phyloP scores from a whole-genome alignment of 106 monocot genomes.

The Platanthera guangdongensis region DNA sequence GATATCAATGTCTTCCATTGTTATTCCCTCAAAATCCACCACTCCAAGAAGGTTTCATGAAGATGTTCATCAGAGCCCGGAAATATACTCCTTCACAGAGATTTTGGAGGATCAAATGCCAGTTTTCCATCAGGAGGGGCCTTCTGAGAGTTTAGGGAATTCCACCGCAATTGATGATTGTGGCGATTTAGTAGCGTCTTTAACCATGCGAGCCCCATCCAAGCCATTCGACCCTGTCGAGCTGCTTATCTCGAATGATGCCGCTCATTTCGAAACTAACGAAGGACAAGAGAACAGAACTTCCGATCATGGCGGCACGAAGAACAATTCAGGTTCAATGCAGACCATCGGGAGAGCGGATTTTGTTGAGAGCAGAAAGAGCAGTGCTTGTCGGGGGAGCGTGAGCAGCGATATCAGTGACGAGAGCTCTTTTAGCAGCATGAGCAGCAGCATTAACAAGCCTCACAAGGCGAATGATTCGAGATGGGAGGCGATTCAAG shows the following conservation, averaged over 20 bases:
- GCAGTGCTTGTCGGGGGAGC: constrained; percentile 13
- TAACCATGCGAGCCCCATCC: background rate
- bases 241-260: background rate
- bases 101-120: background rate
- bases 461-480: constrained; percentile 21
- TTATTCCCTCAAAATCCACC: background rate
- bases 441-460: constrained; percentile 16
- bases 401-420: constrained; percentile 18
- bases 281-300: constrained; percentile 14
- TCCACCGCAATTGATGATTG: background rate
- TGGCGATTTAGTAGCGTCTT: background rate
- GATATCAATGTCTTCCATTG: background rate
- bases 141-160: background rate
- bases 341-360: constrained; percentile 13
- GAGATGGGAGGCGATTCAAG: constrained; percentile 21
- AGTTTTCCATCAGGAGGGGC: background rate
- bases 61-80: background rate
- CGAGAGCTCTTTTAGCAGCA: constrained; percentile 13
- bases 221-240: background rate
- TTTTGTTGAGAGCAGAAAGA: constrained; percentile 15
- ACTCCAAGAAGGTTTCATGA: background rate
- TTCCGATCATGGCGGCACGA: background rate
- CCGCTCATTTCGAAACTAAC: background rate
- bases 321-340: constrained; percentile 6
- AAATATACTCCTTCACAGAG: background rate